Conservation (phyloP, 768 basidiomycete genomes). For the Phallus indusiatus region DNA sequence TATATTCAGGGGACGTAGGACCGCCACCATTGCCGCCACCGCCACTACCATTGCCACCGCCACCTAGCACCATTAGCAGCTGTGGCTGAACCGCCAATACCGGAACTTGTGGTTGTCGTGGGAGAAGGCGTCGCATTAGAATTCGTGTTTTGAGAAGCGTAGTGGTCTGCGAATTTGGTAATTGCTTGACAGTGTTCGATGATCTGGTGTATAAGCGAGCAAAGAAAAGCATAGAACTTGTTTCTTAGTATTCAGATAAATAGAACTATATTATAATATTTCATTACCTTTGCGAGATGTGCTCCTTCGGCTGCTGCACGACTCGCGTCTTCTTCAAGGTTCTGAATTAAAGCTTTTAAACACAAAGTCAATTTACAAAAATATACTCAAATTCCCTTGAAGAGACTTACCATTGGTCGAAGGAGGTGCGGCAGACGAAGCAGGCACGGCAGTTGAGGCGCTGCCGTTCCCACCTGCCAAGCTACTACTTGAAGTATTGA, state of each 20-base stretch:
- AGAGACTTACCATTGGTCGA: not conserved
- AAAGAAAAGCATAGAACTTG: constrained; percentile 15
- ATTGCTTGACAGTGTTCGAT: constrained; percentile 50
- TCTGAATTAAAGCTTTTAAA: constrained; percentile 27
- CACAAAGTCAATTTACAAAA: constrained; percentile 29
- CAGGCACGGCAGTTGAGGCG: not conserved
- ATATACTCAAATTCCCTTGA: not conserved
- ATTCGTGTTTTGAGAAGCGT: constrained; percentile 28
- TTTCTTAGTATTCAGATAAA: too few relatives aligned
- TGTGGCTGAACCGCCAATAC: not conserved
- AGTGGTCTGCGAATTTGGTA: constrained; percentile 57
- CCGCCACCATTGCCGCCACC: constrained; percentile 39
- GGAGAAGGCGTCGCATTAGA: not conserved
- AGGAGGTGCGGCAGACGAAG: constrained; percentile 3
- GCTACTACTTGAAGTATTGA: not conserved
- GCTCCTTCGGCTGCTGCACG: constrained; percentile 27
- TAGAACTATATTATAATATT: too few relatives aligned
- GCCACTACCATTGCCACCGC: constrained; percentile 36
- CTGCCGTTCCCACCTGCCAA: not conserved
- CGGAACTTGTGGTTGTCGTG: constrained; percentile 13
- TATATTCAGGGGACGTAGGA: constrained; percentile 46
- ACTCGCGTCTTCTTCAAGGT: constrained; percentile 27
- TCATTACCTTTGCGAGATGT: constrained; percentile 14
- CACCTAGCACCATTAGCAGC: too few relatives aligned
- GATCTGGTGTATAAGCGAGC: constrained; percentile 31